Evolutionary conservation across 768 basidiomycete species (phyloP).

Genomic region (Mycena kentingensis): DNA sequence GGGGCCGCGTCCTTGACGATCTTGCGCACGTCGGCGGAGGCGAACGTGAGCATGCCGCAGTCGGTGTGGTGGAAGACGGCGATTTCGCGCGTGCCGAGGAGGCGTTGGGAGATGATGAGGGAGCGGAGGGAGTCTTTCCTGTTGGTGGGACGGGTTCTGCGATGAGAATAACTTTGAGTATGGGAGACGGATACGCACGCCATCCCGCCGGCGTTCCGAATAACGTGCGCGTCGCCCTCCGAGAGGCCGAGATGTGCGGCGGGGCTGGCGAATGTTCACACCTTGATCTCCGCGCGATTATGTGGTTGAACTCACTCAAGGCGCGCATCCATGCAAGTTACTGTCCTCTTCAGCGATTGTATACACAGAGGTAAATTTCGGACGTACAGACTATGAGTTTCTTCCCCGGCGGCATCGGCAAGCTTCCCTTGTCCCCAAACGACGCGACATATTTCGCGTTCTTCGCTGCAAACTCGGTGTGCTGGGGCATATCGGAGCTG

Average conservation of each 20-base stretch:
- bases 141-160: neutral
- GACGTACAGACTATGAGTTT: slow-evolving; percentile 37
- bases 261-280: slow-evolving; percentile 38
- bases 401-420: slow-evolving; percentile 45
- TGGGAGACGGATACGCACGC: slow-evolving; percentile 12
- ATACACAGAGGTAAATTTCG: neutral
- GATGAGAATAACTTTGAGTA: neutral
- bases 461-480: slow-evolving; percentile 34
- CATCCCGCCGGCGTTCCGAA: slow-evolving; percentile 45
- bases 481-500: slow-evolving; percentile 1
- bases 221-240: slow-evolving; percentile 56
- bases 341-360: slow-evolving; percentile 20
- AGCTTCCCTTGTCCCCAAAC: slow-evolving; percentile 43
- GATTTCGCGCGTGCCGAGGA: slow-evolving; percentile 72
- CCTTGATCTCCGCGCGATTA: neutral
- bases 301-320: slow-evolving; percentile 39
- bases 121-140: slow-evolving; percentile 67
- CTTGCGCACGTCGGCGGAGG: slow-evolving; percentile 47
- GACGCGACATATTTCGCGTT: slow-evolving; percentile 43
- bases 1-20: slow-evolving; percentile 51
- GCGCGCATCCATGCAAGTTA: slow-evolving; percentile 60
- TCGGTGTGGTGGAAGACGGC: slow-evolving; percentile 72
- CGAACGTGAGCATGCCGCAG: slow-evolving; percentile 73
- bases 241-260: slow-evolving; percentile 46
- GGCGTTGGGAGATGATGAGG: slow-evolving; percentile 70